phyloP scores from a whole-genome alignment of 2,329 filamentous ascomycete species.

The Diaporthe caulivora region DNA sequence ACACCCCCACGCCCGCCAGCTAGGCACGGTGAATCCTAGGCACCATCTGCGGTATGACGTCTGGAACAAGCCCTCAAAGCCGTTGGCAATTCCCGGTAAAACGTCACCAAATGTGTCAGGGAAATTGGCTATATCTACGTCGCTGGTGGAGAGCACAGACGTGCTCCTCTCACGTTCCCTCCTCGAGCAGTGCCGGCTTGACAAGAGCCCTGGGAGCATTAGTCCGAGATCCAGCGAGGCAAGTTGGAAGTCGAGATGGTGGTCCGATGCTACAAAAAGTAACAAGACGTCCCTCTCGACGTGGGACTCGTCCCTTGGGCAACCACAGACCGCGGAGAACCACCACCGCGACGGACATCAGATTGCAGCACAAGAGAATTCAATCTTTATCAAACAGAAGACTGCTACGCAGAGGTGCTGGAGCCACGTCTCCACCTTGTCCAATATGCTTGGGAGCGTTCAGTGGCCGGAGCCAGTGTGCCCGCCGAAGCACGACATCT shows the following conservation, averaged over 20 bases:
- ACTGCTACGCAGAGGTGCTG: conserved; percentile 10
- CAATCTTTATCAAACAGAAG: background rate
- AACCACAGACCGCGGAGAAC: background rate
- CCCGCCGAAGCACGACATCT: conserved; percentile 28
- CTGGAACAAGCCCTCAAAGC: conserved; percentile 19
- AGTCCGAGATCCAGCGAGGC: conserved; percentile 23
- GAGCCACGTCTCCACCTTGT: conserved; percentile 13
- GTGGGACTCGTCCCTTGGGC: background rate
- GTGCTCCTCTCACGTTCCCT: conserved; percentile 30
- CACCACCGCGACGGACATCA: background rate
- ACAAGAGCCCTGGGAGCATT: background rate
- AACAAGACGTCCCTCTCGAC: conserved; percentile 27
- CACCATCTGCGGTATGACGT: conserved; percentile 15
- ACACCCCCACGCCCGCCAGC: background rate
- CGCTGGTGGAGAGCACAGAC: conserved; percentile 28
- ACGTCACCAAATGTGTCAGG: background rate
- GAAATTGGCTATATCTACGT: conserved; percentile 5
- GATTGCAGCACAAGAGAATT: background rate
- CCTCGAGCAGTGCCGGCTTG: conserved; percentile 35
- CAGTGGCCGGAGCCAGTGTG: background rate
- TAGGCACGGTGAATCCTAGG: background rate
- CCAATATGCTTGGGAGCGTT: background rate
- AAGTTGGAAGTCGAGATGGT: conserved; percentile 31
- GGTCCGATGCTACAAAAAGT: conserved; percentile 12
- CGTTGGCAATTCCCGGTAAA: conserved; percentile 23